phyloP scores from a whole-genome alignment of 768 basidiomycete genomes.

The Cyclocybe aegerita region DNA sequence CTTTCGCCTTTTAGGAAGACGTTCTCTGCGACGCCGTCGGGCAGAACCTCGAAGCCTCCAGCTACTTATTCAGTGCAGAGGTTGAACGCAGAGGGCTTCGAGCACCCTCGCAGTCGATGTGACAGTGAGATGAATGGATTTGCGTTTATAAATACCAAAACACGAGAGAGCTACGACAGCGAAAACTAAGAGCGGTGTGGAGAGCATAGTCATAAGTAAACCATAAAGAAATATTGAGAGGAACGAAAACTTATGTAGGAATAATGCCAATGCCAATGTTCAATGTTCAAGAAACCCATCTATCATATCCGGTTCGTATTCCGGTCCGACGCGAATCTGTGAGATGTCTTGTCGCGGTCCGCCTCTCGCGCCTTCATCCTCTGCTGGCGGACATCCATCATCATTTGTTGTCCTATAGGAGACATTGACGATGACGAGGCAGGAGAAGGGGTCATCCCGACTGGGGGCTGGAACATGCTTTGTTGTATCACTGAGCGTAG shows the following conservation, averaged over 20 bases:
- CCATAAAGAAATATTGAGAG: slow-evolving; percentile 3
- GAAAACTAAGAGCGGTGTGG: neutral
- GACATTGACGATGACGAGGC: slow-evolving; percentile 75
- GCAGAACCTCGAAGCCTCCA: too few species aligned
- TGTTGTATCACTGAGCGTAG: slow-evolving; percentile 37
- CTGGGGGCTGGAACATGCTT: slow-evolving; percentile 47
- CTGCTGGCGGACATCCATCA: slow-evolving; percentile 60
- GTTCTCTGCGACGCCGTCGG: too few species aligned
- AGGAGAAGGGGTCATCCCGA: slow-evolving; percentile 53
- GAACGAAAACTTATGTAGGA: too few species aligned
- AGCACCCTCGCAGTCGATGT: too few species aligned
- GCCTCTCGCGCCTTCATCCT: slow-evolving; percentile 37
- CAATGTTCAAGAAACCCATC: neutral
- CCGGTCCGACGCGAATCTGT: slow-evolving; percentile 2
- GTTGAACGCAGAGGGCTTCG: neutral
- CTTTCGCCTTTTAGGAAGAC: too few species aligned
- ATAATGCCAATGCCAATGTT: too few species aligned
- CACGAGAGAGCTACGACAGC: neutral
- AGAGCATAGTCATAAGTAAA: neutral
- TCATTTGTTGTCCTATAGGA: slow-evolving; percentile 63
- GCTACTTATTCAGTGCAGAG: too few species aligned
- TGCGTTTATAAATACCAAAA: neutral
- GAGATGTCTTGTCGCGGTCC: slow-evolving; percentile 24
- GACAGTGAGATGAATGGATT: too few species aligned
- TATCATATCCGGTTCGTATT: slow-evolving; percentile 5